Base-by-base conservation (phyloP, 139 green algal species). In the Ostreobium quekettii region DNA sequence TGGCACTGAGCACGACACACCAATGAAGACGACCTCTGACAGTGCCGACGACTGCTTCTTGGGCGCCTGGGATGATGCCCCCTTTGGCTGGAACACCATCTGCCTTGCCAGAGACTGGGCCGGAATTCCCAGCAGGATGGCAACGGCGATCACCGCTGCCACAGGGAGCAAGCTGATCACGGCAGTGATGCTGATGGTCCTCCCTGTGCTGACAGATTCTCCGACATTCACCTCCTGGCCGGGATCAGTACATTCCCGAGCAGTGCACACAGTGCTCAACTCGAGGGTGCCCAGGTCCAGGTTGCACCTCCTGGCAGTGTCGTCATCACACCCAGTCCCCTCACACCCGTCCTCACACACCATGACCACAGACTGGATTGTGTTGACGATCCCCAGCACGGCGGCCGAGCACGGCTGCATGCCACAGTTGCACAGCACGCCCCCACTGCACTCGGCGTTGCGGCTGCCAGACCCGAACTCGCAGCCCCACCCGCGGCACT, bases 401-500 rank as follows among this genome's bases (percentile, higher is more conserved):
- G 22, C 4, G 7, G 19, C 26, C 19, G 33, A 65, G 28, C 42
- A 28, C 26, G n/a, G n/a, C n/a, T n/a, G n/a, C n/a, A n/a, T n/a
- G n/a, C 53, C 24, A 38, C 61, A 68, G 26, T 68, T 38, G 36
- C 61, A 68, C 11, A 36, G 6, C 61, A 68, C 53, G n/a, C n/a
- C n/a, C n/a, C 11, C 35, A 48, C 4, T 30, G 36, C 61, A 68
- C 30, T 68, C 4, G 22, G 53, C 61, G 22, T 28, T 28, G 15
- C 37, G 5, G 4, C 30, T 36, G 6, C 35, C 61, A 7, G 36
- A 7, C 7, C 3, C 8, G 53, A 38, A 68, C 8, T n/a, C 15
- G n/a, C 61, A 68, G 8, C 61, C 61, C 61, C 61, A 68, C 4
- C 37, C 61, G 28, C 37, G 49, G 61, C 61, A 68, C 61, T 30